Conservation (phyloP, 805 yeast species). For the Blastobotrys americana region DNA sequence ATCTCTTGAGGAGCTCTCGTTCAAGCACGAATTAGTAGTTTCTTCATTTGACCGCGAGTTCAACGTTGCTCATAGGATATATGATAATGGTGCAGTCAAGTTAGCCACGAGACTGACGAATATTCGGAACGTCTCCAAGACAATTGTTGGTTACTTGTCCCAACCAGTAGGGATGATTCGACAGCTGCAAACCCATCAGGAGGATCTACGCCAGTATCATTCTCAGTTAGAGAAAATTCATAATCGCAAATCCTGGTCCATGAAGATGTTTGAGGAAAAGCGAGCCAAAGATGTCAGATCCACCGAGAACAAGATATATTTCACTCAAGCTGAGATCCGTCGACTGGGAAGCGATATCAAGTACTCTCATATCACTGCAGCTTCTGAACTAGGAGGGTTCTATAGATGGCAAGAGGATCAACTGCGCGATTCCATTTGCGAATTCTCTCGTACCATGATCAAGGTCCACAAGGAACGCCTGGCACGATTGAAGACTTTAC, state of each 20-base stretch:
- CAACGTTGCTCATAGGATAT: slow-evolving; percentile 3
- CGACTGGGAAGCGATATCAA: slow-evolving; percentile 27
- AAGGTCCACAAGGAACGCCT: slow-evolving; percentile 19
- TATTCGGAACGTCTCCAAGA: slow-evolving; percentile 10
- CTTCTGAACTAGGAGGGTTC: slow-evolving; percentile 35
- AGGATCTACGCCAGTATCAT: slow-evolving; percentile 18
- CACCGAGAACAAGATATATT: slow-evolving; percentile 26
- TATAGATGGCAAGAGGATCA: slow-evolving; percentile 30
- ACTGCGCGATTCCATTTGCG: slow-evolving; percentile 21
- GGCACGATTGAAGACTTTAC: slow-evolving; percentile 13
- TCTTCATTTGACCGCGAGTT: slow-evolving; percentile 8
- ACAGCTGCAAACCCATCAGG: slow-evolving; percentile 22
- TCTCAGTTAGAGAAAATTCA: slow-evolving; percentile 20
- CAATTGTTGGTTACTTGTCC: slow-evolving; percentile 23
- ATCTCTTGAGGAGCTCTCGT: slow-evolving; percentile 11
- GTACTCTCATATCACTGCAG: slow-evolving; percentile 31
- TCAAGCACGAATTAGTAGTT: slow-evolving; percentile 2
- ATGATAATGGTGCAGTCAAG: slow-evolving; percentile 3
- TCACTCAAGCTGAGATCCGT: slow-evolving; percentile 24
- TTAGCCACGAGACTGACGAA: slow-evolving; percentile 5
- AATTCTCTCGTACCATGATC: slow-evolving; percentile 17
- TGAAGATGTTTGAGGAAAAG: slow-evolving; percentile 29
- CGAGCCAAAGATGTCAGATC: slow-evolving; percentile 28
- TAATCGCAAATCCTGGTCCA: slow-evolving; percentile 26
- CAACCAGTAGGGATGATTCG: slow-evolving; percentile 25